phyloP scores from a whole-genome alignment of 352 stramenopile species.

The Pythium insidiosum region DNA sequence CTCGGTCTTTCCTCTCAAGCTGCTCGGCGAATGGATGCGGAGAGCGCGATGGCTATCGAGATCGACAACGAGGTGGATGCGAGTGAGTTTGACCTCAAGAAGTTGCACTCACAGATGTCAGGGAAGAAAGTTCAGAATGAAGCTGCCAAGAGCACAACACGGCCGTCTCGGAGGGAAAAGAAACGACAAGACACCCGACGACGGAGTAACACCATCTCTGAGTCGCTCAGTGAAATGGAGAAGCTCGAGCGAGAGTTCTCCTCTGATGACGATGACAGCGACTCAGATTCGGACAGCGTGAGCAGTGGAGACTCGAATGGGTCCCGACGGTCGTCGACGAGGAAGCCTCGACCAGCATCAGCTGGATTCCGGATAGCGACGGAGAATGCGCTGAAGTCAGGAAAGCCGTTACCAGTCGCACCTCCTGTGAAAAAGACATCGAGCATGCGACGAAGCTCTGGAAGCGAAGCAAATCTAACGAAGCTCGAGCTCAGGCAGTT shows the following conservation, averaged over 20 bases:
- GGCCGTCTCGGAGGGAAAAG: no score
- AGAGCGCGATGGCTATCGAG: constrained; percentile 75
- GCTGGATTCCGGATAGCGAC: constrained; percentile 7
- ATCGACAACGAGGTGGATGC: constrained; percentile 86
- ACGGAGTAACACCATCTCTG: constrained; percentile 30
- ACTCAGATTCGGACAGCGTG: neutral
- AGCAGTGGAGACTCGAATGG: neutral
- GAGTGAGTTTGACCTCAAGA: constrained; percentile 58
- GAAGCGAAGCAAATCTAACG: constrained; percentile 21
- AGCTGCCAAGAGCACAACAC: constrained; percentile 5
- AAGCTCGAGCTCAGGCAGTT: constrained; percentile 71
- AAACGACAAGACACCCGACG: constrained; percentile 4
- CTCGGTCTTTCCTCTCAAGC: constrained; percentile 48
- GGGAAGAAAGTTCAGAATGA: neutral
- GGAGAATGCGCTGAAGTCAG: constrained; percentile 14
- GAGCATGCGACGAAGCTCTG: constrained; percentile 2
- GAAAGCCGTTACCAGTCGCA: constrained; percentile 13
- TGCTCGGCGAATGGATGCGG: constrained; percentile 48
- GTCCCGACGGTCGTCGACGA: neutral
- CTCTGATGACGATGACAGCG: constrained; percentile 13
- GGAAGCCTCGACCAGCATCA: neutral
- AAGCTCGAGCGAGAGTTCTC: constrained; percentile 24
- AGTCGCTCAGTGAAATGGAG: constrained; percentile 23
- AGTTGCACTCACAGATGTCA: constrained; percentile 9
- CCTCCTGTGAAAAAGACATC: constrained; percentile 12